Percentiles rank a stretch among this genome's conserved stretches.
These are phyloP conservation scores for Hippophae gyantsensis DNA, from an alignment of 306 rosid species.

Conservation along the genomic window DNA sequence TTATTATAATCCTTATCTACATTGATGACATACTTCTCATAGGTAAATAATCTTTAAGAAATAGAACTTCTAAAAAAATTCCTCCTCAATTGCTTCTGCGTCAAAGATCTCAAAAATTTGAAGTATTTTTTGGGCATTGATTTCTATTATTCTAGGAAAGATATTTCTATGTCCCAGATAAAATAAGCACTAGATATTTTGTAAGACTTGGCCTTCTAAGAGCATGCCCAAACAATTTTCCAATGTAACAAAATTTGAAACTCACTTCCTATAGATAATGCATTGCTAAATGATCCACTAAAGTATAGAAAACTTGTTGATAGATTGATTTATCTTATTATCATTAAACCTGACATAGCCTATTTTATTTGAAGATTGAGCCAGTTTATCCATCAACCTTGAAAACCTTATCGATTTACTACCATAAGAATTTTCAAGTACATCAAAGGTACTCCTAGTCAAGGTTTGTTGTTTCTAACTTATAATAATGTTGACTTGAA, in stretches of 20 bases:
- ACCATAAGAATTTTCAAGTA: background rate
- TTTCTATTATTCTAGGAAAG: background rate
- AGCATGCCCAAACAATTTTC: background rate
- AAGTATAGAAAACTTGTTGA: background rate
- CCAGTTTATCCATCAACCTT: too few species aligned
- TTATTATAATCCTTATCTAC: too few species aligned
- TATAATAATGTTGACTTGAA: background rate
- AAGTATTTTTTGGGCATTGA: too few species aligned
- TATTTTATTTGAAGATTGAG: too few species aligned
- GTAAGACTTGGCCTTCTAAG: background rate
- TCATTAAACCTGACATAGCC: too few species aligned
- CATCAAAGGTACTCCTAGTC: slow-evolving; percentile 1
- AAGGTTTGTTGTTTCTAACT: slow-evolving; percentile 1
- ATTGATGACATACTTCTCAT: too few species aligned
- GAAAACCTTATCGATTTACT: background rate
- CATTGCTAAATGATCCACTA: background rate
- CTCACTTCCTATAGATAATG: background rate
- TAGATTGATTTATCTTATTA: background rate
- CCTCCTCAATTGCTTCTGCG: too few species aligned
- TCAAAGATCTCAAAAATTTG: too few species aligned
- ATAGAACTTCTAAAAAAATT: too few species aligned
- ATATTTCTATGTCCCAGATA: background rate
- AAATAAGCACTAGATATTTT: background rate
- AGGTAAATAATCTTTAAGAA: too few species aligned
- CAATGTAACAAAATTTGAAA: slow-evolving; percentile 1